phyloP scores from a whole-genome alignment of 2,329 filamentous ascomycete species.

The Conoideocrella luteorostrata region DNA sequence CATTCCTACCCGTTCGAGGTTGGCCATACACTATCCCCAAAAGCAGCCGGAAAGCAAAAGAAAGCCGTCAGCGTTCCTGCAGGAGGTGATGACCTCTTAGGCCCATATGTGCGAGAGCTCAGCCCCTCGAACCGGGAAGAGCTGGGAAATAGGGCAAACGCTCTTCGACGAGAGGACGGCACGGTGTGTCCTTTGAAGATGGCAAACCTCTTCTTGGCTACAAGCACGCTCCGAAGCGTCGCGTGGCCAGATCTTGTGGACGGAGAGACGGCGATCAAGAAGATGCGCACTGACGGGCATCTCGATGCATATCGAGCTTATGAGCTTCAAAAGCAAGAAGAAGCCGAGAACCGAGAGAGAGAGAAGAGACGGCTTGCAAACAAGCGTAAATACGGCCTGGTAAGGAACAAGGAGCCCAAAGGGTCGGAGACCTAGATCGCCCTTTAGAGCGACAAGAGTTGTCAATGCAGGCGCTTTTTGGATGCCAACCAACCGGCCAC shows the following conservation, averaged over 20 bases:
- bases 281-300: slow-evolving; percentile 15
- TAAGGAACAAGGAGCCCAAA: slow-evolving; percentile 12
- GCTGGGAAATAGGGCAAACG: not conserved
- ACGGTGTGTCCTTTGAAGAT: slow-evolving; percentile 14
- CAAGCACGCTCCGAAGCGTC: slow-evolving; percentile 4
- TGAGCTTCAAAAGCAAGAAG: slow-evolving; percentile 13
- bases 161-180: slow-evolving; percentile 12
- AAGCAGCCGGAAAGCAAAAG: not conserved
- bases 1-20: no score
- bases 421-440: not conserved
- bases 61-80: not conserved
- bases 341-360: slow-evolving; percentile 10
- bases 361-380: slow-evolving; percentile 17
- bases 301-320: slow-evolving; percentile 8
- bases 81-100: not conserved
- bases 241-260: slow-evolving; percentile 16
- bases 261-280: slow-evolving; percentile 10
- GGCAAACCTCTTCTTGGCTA: slow-evolving; percentile 15
- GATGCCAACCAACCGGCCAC: no score
- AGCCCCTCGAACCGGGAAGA: slow-evolving; percentile 1
- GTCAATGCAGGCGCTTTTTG: not conserved
- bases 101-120: slow-evolving; percentile 2
- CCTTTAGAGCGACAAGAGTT: not conserved
- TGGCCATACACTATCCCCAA: not conserved
- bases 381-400: slow-evolving; percentile 17